A percentile compares a stretch with the other conserved stretches of the same genome.
phyloP scores from a whole-genome alignment of 345 rosid genomes.

The Eucalyptus paniculata region DNA sequence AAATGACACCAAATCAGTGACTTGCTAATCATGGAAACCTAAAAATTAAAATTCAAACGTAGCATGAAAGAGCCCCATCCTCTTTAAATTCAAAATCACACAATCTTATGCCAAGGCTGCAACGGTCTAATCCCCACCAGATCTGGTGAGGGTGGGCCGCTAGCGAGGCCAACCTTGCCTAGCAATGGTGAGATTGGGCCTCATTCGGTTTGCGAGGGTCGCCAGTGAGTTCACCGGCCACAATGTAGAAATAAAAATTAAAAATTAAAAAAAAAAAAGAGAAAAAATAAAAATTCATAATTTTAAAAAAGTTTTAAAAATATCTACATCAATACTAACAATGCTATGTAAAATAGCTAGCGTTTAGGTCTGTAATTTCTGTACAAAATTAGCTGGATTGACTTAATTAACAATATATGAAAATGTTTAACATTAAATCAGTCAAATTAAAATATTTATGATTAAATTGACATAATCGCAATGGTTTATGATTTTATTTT shows the following conservation, averaged over 20 bases:
- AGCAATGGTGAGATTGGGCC: background rate
- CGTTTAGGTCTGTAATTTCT: fast-evolving
- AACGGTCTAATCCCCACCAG: background rate
- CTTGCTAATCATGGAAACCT: background rate
- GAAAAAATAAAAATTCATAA: too few relatives aligned
- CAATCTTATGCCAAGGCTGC: background rate
- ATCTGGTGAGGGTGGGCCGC: fast-evolving
- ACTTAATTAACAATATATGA: too few relatives aligned
- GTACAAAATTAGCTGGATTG: fast-evolving
- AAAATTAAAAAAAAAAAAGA: too few relatives aligned
- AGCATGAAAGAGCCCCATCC: background rate
- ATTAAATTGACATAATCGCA: too few relatives aligned
- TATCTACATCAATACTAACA: fast-evolving
- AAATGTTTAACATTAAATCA: too few relatives aligned
- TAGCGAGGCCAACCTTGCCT: too few relatives aligned
- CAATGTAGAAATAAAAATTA: background rate
- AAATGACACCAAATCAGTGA: background rate
- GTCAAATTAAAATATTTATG: too few relatives aligned
- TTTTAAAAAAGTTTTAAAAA: too few relatives aligned
- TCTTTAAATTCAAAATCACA: background rate
- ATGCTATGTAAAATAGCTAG: fast-evolving
- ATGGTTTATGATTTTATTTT: too few relatives aligned
- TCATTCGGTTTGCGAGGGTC: fast-evolving
- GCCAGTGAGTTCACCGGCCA: too few relatives aligned
- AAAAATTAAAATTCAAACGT: background rate